Conservation (phyloP, 1,284 basidiomycete species). For the Ustilago curta region DNA sequence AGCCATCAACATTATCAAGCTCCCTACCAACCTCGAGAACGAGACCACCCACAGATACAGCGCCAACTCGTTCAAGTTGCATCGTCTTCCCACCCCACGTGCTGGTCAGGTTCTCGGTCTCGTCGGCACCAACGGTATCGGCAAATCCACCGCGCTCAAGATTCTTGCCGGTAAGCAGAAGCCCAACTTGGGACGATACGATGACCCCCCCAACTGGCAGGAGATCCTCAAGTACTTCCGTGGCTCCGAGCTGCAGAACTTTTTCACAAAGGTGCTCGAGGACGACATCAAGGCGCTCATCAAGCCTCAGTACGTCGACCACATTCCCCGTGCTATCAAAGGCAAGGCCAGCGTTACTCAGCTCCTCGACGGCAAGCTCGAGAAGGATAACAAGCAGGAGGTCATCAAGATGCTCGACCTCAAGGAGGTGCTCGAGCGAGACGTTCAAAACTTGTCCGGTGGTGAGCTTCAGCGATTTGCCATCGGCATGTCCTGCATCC, state of each 20-base stretch:
- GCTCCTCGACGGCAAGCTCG: conserved; percentile 66
- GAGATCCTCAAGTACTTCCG: conserved; percentile 69
- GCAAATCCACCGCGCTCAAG: conserved; percentile 68
- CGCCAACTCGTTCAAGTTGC: conserved; percentile 69
- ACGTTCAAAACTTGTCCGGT: conserved; percentile 67
- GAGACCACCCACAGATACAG: conserved; percentile 69
- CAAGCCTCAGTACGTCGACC: conserved; percentile 69
- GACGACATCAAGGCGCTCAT: conserved; percentile 70
- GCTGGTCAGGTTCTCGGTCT: conserved; percentile 68
- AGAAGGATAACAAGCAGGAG: conserved; percentile 65
- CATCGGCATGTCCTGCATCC: conserved; percentile 68
- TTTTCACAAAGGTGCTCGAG: conserved; percentile 69
- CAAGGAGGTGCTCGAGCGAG: conserved; percentile 65
- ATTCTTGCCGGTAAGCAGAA: conserved; percentile 69
- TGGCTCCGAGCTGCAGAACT: conserved; percentile 69
- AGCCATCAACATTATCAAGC: conserved; percentile 69
- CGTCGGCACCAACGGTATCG: conserved; percentile 69
- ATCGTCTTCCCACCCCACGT: conserved; percentile 66
- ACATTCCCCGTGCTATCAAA: conserved; percentile 69
- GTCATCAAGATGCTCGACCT: conserved; percentile 65
- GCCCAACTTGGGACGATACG: conserved; percentile 68
- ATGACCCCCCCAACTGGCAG: conserved; percentile 69
- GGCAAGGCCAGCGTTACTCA: conserved; percentile 61
- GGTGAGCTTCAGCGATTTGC: conserved; percentile 69
- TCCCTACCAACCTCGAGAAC: conserved; percentile 68